Percentiles rank a stretch among this genome's conserved stretches.
Evolutionary conservation across 495 filamentous ascomycete genomes (phyloP).

Genomic region (Clohesyomyces aquaticus): DNA sequence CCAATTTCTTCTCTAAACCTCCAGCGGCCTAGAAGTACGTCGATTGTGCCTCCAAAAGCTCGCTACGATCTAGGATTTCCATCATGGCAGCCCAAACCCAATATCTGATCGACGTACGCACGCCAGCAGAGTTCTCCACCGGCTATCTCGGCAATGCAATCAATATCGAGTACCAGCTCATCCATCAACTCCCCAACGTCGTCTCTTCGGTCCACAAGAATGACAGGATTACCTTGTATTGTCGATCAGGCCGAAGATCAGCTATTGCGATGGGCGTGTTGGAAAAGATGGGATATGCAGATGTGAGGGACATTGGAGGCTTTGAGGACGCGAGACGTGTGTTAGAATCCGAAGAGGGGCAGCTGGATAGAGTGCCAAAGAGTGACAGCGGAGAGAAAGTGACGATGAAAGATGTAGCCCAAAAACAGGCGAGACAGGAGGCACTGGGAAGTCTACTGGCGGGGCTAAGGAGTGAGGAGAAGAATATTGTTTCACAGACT

Average conservation of each 20-base stretch:
- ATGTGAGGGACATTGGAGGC: slow-evolving; percentile 33
- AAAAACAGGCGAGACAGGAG: neutral
- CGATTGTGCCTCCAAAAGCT: too few relatives aligned
- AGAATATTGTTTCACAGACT: neutral
- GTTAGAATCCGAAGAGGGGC: slow-evolving; percentile 14
- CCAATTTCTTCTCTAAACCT: too few relatives aligned
- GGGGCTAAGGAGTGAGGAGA: neutral
- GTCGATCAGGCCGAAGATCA: slow-evolving; percentile 13
- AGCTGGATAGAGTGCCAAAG: neutral
- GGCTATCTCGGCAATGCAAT: slow-evolving; percentile 17
- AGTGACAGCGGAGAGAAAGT: neutral
- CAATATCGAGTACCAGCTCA: slow-evolving; percentile 41
- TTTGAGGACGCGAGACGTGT: slow-evolving; percentile 29
- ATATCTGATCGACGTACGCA: slow-evolving; percentile 33
- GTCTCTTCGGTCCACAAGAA: slow-evolving; percentile 3
- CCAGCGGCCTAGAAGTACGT: too few relatives aligned
- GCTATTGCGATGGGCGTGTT: slow-evolving; percentile 30
- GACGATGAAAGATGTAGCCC: neutral
- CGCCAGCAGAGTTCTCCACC: slow-evolving; percentile 27
- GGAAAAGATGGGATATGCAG: slow-evolving; percentile 18
- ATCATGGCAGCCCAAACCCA: too few relatives aligned
- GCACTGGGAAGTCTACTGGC: neutral
- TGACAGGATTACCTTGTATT: neutral
- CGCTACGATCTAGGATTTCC: too few relatives aligned
- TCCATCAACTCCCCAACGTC: slow-evolving; percentile 73